Evolutionary conservation across 176 grass and related monocot species (phyloP).

Genomic region (Dactylis glomerata): DNA sequence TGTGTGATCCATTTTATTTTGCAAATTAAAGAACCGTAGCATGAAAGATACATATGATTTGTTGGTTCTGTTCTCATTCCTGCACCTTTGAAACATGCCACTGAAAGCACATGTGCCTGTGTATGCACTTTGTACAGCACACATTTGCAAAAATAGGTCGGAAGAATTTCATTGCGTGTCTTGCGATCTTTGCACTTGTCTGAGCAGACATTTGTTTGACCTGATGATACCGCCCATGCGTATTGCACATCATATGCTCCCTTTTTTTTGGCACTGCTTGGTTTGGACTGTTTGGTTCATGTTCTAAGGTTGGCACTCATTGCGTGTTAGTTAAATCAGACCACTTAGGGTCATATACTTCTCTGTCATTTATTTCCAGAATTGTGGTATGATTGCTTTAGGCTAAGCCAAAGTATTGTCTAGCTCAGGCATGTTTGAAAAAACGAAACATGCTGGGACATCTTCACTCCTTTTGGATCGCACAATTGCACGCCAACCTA

Average conservation of each 20-base stretch:
- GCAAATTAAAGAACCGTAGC: neutral
- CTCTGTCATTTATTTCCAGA: neutral
- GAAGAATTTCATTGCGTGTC: too few relatives aligned
- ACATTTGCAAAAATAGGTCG: too few relatives aligned
- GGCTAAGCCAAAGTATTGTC: too few relatives aligned
- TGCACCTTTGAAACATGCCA: neutral
- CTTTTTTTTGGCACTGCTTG: too few relatives aligned
- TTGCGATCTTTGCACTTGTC: neutral
- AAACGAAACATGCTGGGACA: neutral
- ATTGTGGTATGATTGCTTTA: neutral
- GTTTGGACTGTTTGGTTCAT: neutral
- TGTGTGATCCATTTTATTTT: constrained; percentile 20
- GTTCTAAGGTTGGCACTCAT: neutral
- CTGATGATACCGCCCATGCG: neutral
- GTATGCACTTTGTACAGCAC: too few relatives aligned
- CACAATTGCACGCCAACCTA: neutral
- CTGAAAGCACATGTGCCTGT: neutral
- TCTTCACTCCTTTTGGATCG: neutral
- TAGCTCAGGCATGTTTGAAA: neutral
- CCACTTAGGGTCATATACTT: neutral
- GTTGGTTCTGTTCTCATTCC: neutral
- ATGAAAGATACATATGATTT: neutral
- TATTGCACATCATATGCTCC: neutral
- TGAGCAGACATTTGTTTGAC: neutral
- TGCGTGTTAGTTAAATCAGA: neutral